A percentile compares a stretch with the other conserved stretches of the same genome.
Evolutionary conservation across 2,329 filamentous ascomycete genomes (phyloP).

Genomic region (Calycina herbarum): DNA sequence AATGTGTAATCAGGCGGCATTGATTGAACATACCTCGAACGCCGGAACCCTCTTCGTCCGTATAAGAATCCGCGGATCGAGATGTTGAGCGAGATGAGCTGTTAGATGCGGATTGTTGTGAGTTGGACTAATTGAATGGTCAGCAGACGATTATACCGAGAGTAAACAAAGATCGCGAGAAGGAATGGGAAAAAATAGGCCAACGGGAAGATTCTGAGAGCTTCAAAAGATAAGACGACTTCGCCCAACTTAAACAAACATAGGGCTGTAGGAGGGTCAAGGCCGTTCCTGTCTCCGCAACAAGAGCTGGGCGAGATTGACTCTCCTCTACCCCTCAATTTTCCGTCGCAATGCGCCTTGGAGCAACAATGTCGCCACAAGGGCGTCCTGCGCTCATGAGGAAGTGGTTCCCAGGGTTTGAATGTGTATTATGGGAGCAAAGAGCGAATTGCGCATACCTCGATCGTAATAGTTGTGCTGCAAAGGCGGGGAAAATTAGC

Average conservation of each 20-base stretch:
- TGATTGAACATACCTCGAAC: constrained; percentile 27
- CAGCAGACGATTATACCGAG: background rate
- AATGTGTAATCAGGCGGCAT: background rate
- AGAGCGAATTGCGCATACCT: constrained; percentile 17
- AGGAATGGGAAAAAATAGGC: background rate
- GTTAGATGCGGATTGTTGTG: constrained; percentile 25
- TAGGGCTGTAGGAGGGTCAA: background rate
- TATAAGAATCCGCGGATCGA: constrained; percentile 32
- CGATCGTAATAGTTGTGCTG: constrained; percentile 32
- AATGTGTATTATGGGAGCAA: background rate
- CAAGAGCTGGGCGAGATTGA: background rate
- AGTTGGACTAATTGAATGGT: background rate
- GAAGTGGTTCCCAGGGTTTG: background rate
- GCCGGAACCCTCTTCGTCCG: constrained; percentile 36
- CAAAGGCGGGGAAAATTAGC: constrained; percentile 16
- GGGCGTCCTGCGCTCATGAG: background rate
- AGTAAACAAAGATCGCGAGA: background rate
- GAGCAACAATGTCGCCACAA: background rate
- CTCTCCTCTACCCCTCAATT: constrained; percentile 1
- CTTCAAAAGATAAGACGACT: background rate
- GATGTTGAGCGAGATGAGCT: constrained; percentile 33
- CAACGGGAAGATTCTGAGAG: background rate
- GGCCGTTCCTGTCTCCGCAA: background rate
- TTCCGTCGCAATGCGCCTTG: background rate
- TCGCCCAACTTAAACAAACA: background rate